Conservation (phyloP, 495 filamentous ascomycete genomes). For the Aspergillus bridgeri region DNA sequence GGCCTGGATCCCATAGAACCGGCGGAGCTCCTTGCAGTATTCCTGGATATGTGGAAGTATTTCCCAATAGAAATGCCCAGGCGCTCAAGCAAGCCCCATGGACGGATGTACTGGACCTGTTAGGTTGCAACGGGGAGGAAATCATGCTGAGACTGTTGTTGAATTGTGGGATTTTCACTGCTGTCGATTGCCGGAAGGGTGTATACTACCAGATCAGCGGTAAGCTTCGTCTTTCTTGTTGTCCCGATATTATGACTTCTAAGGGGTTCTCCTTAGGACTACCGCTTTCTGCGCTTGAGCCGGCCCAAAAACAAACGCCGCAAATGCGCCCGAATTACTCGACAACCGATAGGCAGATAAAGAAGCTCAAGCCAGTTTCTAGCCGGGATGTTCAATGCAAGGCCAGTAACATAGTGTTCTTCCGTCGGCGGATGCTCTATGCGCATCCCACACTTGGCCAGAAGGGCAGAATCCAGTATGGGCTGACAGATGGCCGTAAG, state of each 20-base stretch:
- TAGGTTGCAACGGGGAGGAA: constrained; percentile 73
- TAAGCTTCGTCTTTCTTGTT: constrained; percentile 25
- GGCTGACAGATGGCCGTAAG: constrained; percentile 79
- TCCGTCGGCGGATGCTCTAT: constrained; percentile 84
- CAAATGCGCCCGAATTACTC: background rate
- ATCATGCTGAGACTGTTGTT: constrained; percentile 79
- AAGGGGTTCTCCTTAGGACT: constrained; percentile 30
- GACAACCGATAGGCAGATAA: background rate
- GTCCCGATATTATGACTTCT: background rate
- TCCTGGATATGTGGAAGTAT: constrained; percentile 50
- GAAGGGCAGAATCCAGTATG: constrained; percentile 64
- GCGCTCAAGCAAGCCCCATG: constrained; percentile 68
- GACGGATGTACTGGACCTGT: constrained; percentile 63
- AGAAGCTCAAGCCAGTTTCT: background rate
- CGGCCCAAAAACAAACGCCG: background rate
- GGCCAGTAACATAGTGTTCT: constrained; percentile 67
- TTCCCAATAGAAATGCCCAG: constrained; percentile 67
- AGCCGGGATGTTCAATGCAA: constrained; percentile 12
- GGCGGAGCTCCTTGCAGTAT: constrained; percentile 38
- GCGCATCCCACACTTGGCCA: constrained; percentile 65
- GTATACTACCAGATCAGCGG: constrained; percentile 81
- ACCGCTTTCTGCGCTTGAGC: constrained; percentile 43
- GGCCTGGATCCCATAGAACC: constrained; percentile 34
- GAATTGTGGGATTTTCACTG: constrained; percentile 71
- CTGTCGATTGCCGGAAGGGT: constrained; percentile 54